Conservation (phyloP, 768 basidiomycete species). For the Leccinum fibrillosum region DNA sequence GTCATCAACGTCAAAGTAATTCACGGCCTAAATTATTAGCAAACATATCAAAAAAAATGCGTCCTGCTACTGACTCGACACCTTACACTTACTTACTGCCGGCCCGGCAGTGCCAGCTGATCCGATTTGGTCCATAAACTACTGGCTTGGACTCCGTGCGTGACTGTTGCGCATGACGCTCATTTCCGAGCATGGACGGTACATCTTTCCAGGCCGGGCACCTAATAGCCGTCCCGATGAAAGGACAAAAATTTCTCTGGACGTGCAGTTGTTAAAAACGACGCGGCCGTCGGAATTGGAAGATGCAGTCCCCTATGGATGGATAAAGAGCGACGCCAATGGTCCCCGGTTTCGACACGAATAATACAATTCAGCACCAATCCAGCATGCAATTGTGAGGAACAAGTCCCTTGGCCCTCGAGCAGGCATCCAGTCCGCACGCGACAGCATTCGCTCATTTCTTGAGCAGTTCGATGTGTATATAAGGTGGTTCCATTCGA, state of each 20-base stretch:
- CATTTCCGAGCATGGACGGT: no score
- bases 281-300: neutral
- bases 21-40: no score
- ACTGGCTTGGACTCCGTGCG: no score
- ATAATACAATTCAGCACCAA: no score
- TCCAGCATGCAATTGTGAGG: neutral
- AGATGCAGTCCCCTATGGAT: neutral
- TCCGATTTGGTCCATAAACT: no score
- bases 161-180: no score
- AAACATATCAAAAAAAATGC: no score
- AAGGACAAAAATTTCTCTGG: neutral
- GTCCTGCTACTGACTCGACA: no score
- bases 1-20: no score
- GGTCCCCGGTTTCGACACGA: neutral
- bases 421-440: neutral
- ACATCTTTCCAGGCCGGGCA: no score
- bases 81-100: no score
- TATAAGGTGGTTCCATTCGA: neutral
- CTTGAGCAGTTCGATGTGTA: neutral
- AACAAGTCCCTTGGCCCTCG: neutral
- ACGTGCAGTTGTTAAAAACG: neutral
- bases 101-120: no score
- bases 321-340: neutral
- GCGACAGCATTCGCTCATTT: neutral
- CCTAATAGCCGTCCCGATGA: neutral